phyloP scores from a whole-genome alignment of 192 early-diverging fungal genomes.

The Mortierella antarctica region DNA sequence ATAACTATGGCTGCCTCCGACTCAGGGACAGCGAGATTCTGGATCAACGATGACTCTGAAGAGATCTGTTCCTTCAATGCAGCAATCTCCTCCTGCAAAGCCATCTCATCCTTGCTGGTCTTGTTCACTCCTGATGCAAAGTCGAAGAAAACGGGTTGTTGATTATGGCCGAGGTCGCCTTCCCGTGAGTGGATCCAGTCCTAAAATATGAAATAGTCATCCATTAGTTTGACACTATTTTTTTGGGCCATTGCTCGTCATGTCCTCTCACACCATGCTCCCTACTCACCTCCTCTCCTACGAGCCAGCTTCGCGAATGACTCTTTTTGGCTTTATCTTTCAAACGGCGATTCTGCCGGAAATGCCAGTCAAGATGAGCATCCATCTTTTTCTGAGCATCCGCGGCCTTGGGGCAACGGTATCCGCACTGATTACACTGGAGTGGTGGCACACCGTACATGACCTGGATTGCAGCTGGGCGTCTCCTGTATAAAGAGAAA shows the following conservation, averaged over 20 bases:
- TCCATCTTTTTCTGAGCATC: slow-evolving; percentile 80
- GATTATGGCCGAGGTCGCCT: slow-evolving; percentile 38
- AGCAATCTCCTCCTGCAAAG: slow-evolving; percentile 34
- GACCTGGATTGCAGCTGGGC: slow-evolving; percentile 66
- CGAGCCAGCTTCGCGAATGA: slow-evolving; percentile 90
- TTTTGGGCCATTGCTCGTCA: too few relatives aligned
- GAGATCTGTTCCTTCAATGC: slow-evolving; percentile 37
- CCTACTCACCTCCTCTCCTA: slow-evolving; percentile 65
- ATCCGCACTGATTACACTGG: slow-evolving; percentile 95
- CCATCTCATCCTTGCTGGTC: slow-evolving; percentile 38
- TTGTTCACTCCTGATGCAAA: slow-evolving; percentile 34
- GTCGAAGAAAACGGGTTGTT: slow-evolving; percentile 53
- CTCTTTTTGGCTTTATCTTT: slow-evolving; percentile 87
- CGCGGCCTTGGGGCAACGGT: slow-evolving; percentile 75
- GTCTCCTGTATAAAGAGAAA: slow-evolving; percentile 48
- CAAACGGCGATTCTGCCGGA: slow-evolving; percentile 89
- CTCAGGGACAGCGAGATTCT: slow-evolving; percentile 26
- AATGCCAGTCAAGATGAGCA: slow-evolving; percentile 95
- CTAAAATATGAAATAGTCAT: slow-evolving; percentile 12
- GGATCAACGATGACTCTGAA: slow-evolving; percentile 31
- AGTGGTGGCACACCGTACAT: slow-evolving; percentile 81
- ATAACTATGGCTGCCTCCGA: slow-evolving; percentile 53
- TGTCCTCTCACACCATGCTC: too few relatives aligned
- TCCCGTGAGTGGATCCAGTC: slow-evolving; percentile 60
- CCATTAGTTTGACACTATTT: too few relatives aligned